Evolutionary conservation across 2,329 filamentous ascomycete genomes (phyloP).

Genomic region (Pseudopyricularia cyperi): DNA sequence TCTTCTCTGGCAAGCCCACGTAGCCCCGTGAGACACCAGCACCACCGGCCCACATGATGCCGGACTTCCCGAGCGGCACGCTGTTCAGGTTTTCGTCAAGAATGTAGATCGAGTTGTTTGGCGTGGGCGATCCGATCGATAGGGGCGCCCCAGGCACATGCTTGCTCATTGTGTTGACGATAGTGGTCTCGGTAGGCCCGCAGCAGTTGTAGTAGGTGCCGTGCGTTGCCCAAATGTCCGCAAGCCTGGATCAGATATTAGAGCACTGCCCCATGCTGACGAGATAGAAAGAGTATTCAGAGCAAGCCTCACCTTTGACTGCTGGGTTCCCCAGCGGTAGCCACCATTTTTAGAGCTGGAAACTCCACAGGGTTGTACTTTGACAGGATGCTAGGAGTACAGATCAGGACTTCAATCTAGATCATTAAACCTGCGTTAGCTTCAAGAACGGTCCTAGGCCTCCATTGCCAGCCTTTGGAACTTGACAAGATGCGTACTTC

Average conservation of each 20-base stretch:
- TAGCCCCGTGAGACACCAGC: conserved; percentile 42
- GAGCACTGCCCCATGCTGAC: background rate
- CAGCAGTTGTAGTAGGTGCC: conserved; percentile 42
- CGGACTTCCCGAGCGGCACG: conserved; percentile 31
- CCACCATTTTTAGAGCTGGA: conserved; percentile 3
- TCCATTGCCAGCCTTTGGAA: background rate
- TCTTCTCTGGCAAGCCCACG: conserved; percentile 37
- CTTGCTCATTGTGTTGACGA: conserved; percentile 42
- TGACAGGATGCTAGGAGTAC: conserved; percentile 4
- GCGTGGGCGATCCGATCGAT: conserved; percentile 40
- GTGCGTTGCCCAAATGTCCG: conserved; percentile 10
- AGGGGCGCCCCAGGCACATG: conserved; percentile 31
- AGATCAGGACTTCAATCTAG: conserved; percentile 3
- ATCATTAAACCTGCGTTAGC: background rate
- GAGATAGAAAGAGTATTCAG: background rate
- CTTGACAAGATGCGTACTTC: background rate
- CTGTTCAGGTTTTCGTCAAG: conserved; percentile 32
- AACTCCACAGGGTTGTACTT: conserved; percentile 6
- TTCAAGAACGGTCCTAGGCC: no score
- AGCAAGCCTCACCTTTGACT: conserved; percentile 3
- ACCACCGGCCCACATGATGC: conserved; percentile 45
- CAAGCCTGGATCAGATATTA: background rate
- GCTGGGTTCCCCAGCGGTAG: conserved; percentile 3
- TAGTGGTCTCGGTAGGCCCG: conserved; percentile 46
- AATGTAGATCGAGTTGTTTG: conserved; percentile 42